Evolutionary conservation across 1,284 basidiomycete genomes (phyloP), one percentile per base, ranked within the genome.

Genomic region (Papiliotrema nemorosa): DNA sequence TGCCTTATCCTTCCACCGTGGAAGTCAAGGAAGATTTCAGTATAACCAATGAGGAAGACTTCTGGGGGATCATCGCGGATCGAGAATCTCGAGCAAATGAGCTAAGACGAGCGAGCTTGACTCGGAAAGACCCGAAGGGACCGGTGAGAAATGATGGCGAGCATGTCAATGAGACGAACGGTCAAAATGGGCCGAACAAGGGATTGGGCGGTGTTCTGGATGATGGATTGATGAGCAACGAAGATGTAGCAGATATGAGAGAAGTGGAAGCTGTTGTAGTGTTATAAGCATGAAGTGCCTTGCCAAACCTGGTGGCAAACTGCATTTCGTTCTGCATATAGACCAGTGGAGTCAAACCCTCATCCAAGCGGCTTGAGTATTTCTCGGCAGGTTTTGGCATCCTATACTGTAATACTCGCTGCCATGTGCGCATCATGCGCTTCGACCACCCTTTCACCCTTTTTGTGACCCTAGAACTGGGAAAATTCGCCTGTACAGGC

Each of bases 21-120:
- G 39, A 57, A 58, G 47, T 60, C 55, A 5, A 58, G 62, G 48
- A 60, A 60, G 34, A 64, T 59, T 64, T 62, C 46, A 57, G 57
- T 4, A 37, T 62, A 2, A 59, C 42, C 3, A 54, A 62, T 24
- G 54, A 60, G 41, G 58, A 60, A 34, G 62, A 64, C 36, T 61
- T 64, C 39, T 64, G 63, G 60, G 53, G 53, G 2, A 56, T 63
- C 49, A 61, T 62, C n/a, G 57, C 58, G 5, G 46, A 50, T 6
- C 46, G 59, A 12, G 56, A 64, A 39, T 52, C 50, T n/a, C 21
- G 39, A 20, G 53, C 50, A 16, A 50, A 45, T 24, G 35, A 26
- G n/a, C 20, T 47, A 12, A 22, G 54, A 20, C 31, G 53, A 22
- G 39, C 18, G 12, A 57, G 57, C 38, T 42, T 58, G 26, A 10